Base-by-base conservation (phyloP, 768 basidiomycete genomes). In the Boletus fagicola region DNA sequence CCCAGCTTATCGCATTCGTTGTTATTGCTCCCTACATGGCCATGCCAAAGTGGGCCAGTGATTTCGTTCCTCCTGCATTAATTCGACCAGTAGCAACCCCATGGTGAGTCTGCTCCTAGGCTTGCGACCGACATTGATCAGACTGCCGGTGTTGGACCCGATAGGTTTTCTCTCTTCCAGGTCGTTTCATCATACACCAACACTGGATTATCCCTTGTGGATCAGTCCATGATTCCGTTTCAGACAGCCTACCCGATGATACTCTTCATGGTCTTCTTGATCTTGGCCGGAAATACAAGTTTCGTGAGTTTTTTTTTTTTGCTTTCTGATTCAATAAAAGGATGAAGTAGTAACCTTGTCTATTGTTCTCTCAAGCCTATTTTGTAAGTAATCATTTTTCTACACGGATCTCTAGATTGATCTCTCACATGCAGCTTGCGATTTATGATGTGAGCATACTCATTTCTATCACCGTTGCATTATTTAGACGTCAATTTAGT, bases 141-240 rank as follows among this genome's bases (percentile, higher is more conserved):
- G 16, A 53, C 18, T 50, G n/a, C 12, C 8, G 18, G 11, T 18
- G 24, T 62, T 48, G 13, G 33, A 12, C 13, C 10, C 24, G 24
- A 26, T 49, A 93, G 92, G 92, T 95, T 90, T 67, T 83, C 94
- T 0, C 70, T 83, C 9, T 98, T 93, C 66, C 92, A 96, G 68
- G 81, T 87, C 24, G 81, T 90, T 26, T 94, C 94, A 0, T 81
- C 93, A 1, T 97, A 91, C 68, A 91, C 89, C 30, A 97, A 97
- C 65, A 86, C 90, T 1, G 95, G 95, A 24, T 85, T 83, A 72
- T 94, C 92, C 15, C 79, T 96, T 7, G 86, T 87, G 15, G 96
- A 99, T 71, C 78, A 83, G 59, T 95, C 92, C 13, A 92, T 99
- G 93, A 51, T 96, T 4, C 94, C 94, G 0, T 98, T 97, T 72